phyloP scores from a whole-genome alignment of 805 yeast genomes.

The Yarrowia keelungensis region DNA sequence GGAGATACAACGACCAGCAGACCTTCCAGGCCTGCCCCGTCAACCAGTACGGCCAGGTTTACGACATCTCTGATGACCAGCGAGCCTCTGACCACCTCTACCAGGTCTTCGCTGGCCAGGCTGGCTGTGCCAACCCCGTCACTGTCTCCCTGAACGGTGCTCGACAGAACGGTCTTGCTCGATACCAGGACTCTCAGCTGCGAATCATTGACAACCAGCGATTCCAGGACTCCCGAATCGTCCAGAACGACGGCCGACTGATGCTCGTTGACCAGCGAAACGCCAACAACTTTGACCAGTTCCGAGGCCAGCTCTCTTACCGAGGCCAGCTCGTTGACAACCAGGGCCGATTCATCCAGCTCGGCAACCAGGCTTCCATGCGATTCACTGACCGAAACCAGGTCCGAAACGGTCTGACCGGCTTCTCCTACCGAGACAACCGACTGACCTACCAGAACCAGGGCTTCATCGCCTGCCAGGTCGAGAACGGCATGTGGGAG shows the following conservation, averaged over 20 bases:
- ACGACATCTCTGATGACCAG: slow-evolving; percentile 13
- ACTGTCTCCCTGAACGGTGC: slow-evolving; percentile 1
- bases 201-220: slow-evolving; percentile 9
- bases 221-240: slow-evolving; percentile 16
- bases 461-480: slow-evolving; percentile 25
- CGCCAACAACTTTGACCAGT: slow-evolving; percentile 15
- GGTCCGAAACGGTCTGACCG: slow-evolving; percentile 21
- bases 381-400: slow-evolving; percentile 30
- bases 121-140: slow-evolving; percentile 6
- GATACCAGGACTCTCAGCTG: slow-evolving; percentile 30
- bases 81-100: slow-evolving; percentile 13
- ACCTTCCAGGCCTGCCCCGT: slow-evolving; percentile 27
- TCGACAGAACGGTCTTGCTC: slow-evolving; percentile 18
- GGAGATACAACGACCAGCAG: slow-evolving; percentile 25
- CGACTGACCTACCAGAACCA: slow-evolving; percentile 21
- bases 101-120: slow-evolving; percentile 17
- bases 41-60: slow-evolving; percentile 5
- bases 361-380: slow-evolving; percentile 24
- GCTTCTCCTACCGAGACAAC: slow-evolving; percentile 15
- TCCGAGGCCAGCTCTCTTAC: slow-evolving; percentile 30
- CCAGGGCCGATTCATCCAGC: slow-evolving; percentile 33
- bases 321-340: slow-evolving; percentile 27
- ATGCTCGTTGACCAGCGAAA: slow-evolving; percentile 22
- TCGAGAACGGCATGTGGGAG: slow-evolving; percentile 19
- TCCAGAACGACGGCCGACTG: slow-evolving; percentile 22